These are phyloP conservation scores for Cucurbita maxima DNA, from an alignment of 306 rosid genomes.

Conservation along the genomic window DNA sequence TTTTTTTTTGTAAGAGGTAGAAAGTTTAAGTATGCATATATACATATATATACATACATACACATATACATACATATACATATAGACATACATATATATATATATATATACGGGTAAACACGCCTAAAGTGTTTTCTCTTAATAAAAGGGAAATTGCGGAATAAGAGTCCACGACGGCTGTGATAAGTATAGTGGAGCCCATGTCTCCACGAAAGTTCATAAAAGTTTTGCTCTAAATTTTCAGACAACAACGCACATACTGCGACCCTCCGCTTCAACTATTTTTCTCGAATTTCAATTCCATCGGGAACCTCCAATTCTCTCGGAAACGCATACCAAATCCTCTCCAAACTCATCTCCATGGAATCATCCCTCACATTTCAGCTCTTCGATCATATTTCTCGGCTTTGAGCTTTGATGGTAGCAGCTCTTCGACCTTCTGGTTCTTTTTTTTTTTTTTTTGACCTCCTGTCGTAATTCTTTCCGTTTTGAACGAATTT, in stretches of 20 bases:
- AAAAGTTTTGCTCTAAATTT: background rate
- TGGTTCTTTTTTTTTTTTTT: background rate
- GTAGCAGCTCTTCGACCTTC: background rate
- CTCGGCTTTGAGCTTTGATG: background rate
- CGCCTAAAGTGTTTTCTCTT: no score
- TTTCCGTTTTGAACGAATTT: background rate
- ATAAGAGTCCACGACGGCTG: background rate
- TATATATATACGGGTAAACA: no score
- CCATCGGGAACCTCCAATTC: background rate
- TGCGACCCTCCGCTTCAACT: background rate
- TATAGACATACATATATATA: no score
- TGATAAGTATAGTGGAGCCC: background rate
- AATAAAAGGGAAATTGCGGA: no score
- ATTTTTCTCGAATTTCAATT: background rate
- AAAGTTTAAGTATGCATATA: no score
- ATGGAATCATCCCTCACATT: background rate
- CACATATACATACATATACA: no score
- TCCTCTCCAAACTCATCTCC: background rate
- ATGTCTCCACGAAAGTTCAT: background rate
- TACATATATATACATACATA: no score
- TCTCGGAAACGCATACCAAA: background rate
- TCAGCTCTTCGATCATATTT: background rate
- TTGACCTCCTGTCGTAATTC: background rate
- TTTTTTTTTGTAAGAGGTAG: no score
- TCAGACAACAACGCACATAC: background rate